These are phyloP conservation scores for Stagonosporopsis chrysanthemi DNA, from an alignment of 2,329 filamentous ascomycete genomes.

Conservation along the genomic window DNA sequence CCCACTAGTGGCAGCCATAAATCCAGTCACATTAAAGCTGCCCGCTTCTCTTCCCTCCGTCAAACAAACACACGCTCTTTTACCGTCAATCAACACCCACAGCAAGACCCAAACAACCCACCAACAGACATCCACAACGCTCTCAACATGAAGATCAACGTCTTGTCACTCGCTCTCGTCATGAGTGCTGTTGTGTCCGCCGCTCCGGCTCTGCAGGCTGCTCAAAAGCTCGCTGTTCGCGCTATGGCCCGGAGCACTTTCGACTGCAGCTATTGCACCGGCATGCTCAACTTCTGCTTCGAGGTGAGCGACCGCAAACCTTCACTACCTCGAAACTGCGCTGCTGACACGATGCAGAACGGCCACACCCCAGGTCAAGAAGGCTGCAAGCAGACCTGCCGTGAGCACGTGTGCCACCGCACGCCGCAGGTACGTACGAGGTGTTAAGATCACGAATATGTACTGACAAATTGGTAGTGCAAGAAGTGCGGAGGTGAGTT, in stretches of 20 bases:
- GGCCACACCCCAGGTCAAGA: conserved; percentile 17
- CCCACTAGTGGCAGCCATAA: background rate
- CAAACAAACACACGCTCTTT: background rate
- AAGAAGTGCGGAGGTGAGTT: conserved; percentile 17
- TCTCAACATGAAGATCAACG: conserved; percentile 1
- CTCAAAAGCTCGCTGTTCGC: background rate
- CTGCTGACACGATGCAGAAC: conserved; percentile 4
- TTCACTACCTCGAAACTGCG: rapidly evolving
- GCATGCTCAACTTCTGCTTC: conserved; percentile 16
- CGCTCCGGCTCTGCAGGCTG: background rate
- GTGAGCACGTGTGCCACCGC: conserved; percentile 21
- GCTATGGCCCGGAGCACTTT: background rate
- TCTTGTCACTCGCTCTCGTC: conserved; percentile 1
- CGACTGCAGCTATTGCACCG: conserved; percentile 16
- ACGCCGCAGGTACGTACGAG: conserved; percentile 6
- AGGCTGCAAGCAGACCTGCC: conserved; percentile 18
- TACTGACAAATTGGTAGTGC: conserved; percentile 7
- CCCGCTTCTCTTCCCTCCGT: background rate
- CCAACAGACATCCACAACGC: background rate
- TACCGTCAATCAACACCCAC: background rate
- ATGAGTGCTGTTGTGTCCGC: background rate
- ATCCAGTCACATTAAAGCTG: background rate
- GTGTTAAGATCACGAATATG: background rate
- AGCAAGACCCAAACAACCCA: background rate
- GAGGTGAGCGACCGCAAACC: background rate